A percentile compares a stretch with the other conserved stretches of the same genome.
Conservation (phyloP, 2,329 filamentous ascomycete species). For the Aureobasidium lini region DNA sequence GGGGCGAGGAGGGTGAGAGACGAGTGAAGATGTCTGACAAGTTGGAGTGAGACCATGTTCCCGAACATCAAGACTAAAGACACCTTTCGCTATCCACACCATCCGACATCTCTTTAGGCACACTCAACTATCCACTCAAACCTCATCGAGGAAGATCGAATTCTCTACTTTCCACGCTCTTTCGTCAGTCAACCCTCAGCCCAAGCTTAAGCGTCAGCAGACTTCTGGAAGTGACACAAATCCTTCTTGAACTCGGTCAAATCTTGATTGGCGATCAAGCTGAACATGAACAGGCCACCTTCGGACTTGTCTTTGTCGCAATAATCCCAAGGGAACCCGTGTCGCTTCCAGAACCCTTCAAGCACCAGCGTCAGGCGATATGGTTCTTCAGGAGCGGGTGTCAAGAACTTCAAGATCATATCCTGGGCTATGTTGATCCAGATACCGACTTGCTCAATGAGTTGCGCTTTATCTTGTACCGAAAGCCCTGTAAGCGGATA, state of each 20-base stretch:
- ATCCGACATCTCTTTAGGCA: too few species aligned
- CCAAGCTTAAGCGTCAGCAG: too few species aligned
- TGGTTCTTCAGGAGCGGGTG: not conserved
- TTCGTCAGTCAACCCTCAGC: too few species aligned
- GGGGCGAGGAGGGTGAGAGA: not conserved
- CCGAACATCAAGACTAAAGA: too few species aligned
- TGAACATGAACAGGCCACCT: not conserved
- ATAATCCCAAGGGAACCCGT: not conserved
- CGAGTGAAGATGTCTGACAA: not conserved
- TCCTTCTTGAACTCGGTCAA: not conserved
- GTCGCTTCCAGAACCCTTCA: not conserved
- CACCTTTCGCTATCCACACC: too few species aligned
- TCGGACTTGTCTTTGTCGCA: not conserved
- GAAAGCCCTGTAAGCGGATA: not conserved
- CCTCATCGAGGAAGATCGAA: too few species aligned
- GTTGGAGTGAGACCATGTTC: too few species aligned
- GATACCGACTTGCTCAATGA: not conserved
- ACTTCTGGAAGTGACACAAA: too few species aligned
- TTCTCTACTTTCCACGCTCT: too few species aligned
- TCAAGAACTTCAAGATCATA: not conserved
- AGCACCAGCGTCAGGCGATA: not conserved
- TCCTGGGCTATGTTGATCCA: not conserved
- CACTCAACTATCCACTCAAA: too few species aligned
- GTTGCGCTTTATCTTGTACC: not conserved
- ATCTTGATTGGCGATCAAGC: not conserved